Conservation (phyloP, 352 stramenopile species). For the Globisporangium nunn region DNA sequence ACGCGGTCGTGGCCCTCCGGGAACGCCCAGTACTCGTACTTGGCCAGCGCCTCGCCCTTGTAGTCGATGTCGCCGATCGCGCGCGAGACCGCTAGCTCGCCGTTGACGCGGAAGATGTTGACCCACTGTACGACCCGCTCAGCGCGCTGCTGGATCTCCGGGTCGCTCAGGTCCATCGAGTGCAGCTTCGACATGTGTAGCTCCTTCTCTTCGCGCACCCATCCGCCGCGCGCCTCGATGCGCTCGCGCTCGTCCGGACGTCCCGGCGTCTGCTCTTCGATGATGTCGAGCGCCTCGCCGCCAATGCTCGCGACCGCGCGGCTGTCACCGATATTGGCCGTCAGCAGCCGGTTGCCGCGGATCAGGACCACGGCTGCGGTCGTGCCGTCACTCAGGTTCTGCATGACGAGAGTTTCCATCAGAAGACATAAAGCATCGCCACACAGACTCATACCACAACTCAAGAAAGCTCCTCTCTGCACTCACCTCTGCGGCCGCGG, state of each 20-base stretch:
- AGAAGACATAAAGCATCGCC: background rate
- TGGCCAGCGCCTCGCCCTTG: slow-evolving; percentile 67
- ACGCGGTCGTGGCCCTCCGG: slow-evolving; percentile 72
- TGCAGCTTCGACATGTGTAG: slow-evolving; percentile 85
- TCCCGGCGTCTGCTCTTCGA: slow-evolving; percentile 81
- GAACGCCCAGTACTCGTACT: slow-evolving; percentile 82
- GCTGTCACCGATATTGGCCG: slow-evolving; percentile 85
- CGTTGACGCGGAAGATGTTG: slow-evolving; percentile 85
- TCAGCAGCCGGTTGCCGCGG: slow-evolving; percentile 73
- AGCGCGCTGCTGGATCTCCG: slow-evolving; percentile 75
- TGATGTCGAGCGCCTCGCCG: slow-evolving; percentile 78
- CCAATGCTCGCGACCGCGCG: slow-evolving; percentile 78
- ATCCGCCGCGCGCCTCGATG: slow-evolving; percentile 63
- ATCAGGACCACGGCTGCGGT: slow-evolving; percentile 78
- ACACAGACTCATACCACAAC: too few species aligned
- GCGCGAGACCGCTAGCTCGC: slow-evolving; percentile 89
- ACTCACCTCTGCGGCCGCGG: slow-evolving; percentile 47
- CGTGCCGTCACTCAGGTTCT: slow-evolving; percentile 67
- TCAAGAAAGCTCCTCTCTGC: background rate
- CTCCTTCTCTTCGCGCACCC: slow-evolving; percentile 60
- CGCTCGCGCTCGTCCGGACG: slow-evolving; percentile 60
- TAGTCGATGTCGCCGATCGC: slow-evolving; percentile 91
- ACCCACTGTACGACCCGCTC: slow-evolving; percentile 81
- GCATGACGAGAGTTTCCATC: background rate
- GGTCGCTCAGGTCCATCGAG: slow-evolving; percentile 85